Base-by-base conservation (phyloP, 352 stramenopile species). In the Thalassiosira hispida region DNA sequence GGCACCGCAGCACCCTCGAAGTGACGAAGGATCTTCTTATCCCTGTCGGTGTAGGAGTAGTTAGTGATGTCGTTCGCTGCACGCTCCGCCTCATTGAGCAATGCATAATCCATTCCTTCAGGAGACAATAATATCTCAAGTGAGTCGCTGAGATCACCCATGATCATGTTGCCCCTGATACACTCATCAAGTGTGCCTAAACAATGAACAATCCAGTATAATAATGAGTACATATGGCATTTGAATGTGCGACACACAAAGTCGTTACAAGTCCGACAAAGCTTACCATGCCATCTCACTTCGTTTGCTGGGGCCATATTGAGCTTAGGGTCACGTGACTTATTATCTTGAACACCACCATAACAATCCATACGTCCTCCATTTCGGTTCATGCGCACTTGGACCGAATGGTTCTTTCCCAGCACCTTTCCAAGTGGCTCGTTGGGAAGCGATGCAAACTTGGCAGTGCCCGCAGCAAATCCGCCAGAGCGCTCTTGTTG, bases 11-110 rank as follows among this genome's bases (percentile, higher is more conserved):
- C 67, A 46, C 25, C 44, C 27, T 76, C 67, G 56, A 61, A 76
- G 16, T 60, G 53, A 9, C 38, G 44, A 47, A 76, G 53, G 22
- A 76, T 44, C 44, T 59, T 61, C 46, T 67, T 76, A 56, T 76
- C 44, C 22, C 42, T n/a, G n/a, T 60, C 40, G 1, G 67, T 76
- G 67, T 67, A 76, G n/a, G 20, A 29, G 8, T 44, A 42, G 5
- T 12, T 23, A 23, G 5, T 18, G 12, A 18, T 44, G 22, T 59
- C 44, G 25, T 35, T 35, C 6, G 2, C 46, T 11, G 2, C 25
- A 9, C 42, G 7, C 40, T 71, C 8, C n/a, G 9, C 42, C 20
- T 53, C 44, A 23, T 20, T 47, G 2, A 71, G 25, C 25, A 42
- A 29, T 12, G 23, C 44, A 7, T 60, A 42, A 53, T 71, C 46